phyloP scores from a whole-genome alignment of 805 yeast species.

The Isabelozyma gotoi region DNA sequence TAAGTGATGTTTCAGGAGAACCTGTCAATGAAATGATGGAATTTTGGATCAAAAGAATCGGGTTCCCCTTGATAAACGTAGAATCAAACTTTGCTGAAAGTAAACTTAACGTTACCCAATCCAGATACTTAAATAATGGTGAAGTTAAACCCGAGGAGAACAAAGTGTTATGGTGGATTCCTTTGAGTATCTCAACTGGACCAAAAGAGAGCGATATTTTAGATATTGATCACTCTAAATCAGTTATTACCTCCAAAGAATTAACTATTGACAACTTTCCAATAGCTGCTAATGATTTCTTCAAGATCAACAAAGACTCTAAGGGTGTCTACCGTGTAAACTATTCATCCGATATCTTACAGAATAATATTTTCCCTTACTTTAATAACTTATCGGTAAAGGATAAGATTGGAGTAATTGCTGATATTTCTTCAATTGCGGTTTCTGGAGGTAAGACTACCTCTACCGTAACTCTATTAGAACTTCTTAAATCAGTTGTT shows the following conservation, averaged over 20 bases:
- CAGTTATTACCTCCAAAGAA: conserved; percentile 21
- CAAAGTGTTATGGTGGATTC: conserved; percentile 58
- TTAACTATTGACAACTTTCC: conserved; percentile 21
- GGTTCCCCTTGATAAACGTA: conserved; percentile 69
- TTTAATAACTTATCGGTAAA: conserved; percentile 39
- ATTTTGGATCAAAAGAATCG: conserved; percentile 71
- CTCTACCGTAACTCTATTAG: conserved; percentile 43
- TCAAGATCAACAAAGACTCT: conserved; percentile 51
- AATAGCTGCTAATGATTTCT: conserved; percentile 16
- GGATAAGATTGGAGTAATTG: conserved; percentile 55
- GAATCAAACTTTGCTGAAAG: conserved; percentile 25
- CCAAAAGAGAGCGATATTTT: conserved; percentile 2
- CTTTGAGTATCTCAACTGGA: conserved; percentile 38
- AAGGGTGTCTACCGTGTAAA: conserved; percentile 55
- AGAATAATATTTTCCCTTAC: conserved; percentile 38
- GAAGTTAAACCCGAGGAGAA: conserved; percentile 61
- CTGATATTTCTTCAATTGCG: conserved; percentile 52
- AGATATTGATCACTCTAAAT: conserved; percentile 11
- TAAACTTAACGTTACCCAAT: conserved; percentile 47
- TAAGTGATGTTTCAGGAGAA: conserved; percentile 60
- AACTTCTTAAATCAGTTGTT: conserved; percentile 33
- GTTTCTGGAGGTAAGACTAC: conserved; percentile 40
- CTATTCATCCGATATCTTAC: conserved; percentile 44
- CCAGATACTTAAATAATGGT: conserved; percentile 63
- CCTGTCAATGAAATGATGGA: conserved; percentile 62